Percentiles rank a stretch among this genome's conserved stretches.
These are phyloP conservation scores for Psilocybe azurescens DNA, from an alignment of 768 basidiomycete species.

Conservation along the genomic window DNA sequence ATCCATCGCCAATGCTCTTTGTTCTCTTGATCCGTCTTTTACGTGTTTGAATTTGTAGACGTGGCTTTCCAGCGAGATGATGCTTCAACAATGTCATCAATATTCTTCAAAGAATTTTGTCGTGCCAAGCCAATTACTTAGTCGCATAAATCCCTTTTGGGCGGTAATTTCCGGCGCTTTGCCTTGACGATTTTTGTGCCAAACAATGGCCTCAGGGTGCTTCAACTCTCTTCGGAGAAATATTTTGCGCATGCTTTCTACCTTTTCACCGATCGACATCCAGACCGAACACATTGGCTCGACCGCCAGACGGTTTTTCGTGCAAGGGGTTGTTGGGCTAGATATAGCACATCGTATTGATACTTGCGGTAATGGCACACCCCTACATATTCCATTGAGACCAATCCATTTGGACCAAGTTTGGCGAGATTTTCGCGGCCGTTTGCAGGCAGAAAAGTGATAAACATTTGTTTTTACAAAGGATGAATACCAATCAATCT, in stretches of 20 bases:
- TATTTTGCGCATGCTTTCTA: conserved; percentile 10
- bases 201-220: conserved; percentile 2
- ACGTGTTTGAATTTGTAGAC: not conserved
- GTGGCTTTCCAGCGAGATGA: not conserved
- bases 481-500: conserved; percentile 18
- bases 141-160: not conserved
- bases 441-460: conserved; percentile 3
- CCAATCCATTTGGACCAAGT: conserved; percentile 5
- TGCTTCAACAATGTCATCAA: not conserved
- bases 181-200: conserved; percentile 12
- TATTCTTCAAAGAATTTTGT: not conserved
- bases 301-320: conserved; percentile 1
- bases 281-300: not conserved
- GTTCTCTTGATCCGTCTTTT: not conserved
- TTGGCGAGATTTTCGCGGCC: conserved; percentile 29
- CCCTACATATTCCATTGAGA: conserved; percentile 7
- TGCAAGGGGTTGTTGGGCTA: conserved; percentile 2
- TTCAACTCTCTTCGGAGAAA: conserved; percentile 23
- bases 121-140: not conserved
- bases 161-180: not conserved
- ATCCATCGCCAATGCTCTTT: no score
- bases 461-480: conserved; percentile 1
- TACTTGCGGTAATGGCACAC: not conserved
- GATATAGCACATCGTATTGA: conserved; percentile 8
- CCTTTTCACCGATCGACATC: conserved; percentile 20